These are phyloP conservation scores for Roridomyces roridus DNA, from an alignment of 768 basidiomycete genomes.

Conservation along the genomic window DNA sequence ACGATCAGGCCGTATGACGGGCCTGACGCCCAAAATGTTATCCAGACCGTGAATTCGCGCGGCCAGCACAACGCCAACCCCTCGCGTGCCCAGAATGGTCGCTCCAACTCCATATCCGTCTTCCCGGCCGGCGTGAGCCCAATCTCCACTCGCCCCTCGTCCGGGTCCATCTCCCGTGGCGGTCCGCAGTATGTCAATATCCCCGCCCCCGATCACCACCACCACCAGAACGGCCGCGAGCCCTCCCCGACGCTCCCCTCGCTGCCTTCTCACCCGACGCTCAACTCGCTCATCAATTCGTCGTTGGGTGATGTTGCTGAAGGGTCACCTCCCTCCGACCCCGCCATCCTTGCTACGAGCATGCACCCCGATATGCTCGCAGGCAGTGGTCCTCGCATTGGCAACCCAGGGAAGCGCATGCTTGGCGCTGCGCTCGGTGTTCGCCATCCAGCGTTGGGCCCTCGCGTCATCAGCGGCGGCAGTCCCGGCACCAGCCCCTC, in stretches of 20 bases:
- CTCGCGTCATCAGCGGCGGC: slow-evolving; percentile 58
- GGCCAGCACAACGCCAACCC: slow-evolving; percentile 66
- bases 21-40: slow-evolving; percentile 86
- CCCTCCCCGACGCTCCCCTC: slow-evolving; percentile 84
- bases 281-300: slow-evolving; percentile 85
- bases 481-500: slow-evolving; percentile 45
- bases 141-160: slow-evolving; percentile 24
- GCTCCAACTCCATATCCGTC: slow-evolving; percentile 70
- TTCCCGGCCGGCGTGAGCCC: slow-evolving; percentile 59
- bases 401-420: slow-evolving; percentile 90
- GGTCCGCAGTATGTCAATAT: slow-evolving; percentile 34
- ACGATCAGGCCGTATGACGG: slow-evolving; percentile 93
- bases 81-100: slow-evolving; percentile 74
- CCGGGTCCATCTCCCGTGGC: slow-evolving; percentile 43
- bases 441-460: slow-evolving; percentile 76
- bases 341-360: slow-evolving; percentile 70
- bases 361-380: slow-evolving; percentile 48
- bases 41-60: slow-evolving; percentile 82
- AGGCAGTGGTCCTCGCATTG: slow-evolving; percentile 75
- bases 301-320: slow-evolving; percentile 62
- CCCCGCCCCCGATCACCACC: slow-evolving; percentile 59
- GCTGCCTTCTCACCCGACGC: slow-evolving; percentile 82
- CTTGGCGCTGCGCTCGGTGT: slow-evolving; percentile 85
- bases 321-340: slow-evolving; percentile 57
- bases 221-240: slow-evolving; percentile 60